phyloP scores from a whole-genome alignment of 371 early-diverging fungal species.

The Umbelopsis sp. region DNA sequence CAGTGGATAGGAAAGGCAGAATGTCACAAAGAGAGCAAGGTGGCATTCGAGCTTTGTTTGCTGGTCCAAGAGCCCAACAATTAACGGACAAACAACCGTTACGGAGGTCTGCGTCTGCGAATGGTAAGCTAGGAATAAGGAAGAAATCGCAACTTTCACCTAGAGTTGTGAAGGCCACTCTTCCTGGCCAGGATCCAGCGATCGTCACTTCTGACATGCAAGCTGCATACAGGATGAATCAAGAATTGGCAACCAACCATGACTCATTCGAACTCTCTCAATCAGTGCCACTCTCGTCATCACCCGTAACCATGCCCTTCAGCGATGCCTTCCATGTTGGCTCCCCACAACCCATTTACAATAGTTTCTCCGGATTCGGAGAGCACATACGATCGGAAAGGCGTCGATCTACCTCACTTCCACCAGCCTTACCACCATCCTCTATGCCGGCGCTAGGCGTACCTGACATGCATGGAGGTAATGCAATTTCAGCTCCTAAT shows the following conservation, averaged over 20 bases:
- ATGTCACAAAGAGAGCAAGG: conserved; percentile 2
- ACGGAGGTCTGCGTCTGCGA: neutral
- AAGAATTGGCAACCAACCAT: neutral
- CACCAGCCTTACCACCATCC: neutral
- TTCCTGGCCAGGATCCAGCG: neutral
- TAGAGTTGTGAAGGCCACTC: neutral
- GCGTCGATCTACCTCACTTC: conserved; percentile 2
- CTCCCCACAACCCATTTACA: neutral
- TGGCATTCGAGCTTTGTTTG: conserved; percentile 3
- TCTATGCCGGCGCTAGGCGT: neutral
- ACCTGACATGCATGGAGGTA: neutral
- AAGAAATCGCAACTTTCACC: neutral
- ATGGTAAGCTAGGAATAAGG: conserved; percentile 1
- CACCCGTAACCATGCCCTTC: neutral
- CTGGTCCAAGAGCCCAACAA: conserved; percentile 4
- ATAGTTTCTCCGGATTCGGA: neutral
- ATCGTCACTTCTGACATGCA: neutral
- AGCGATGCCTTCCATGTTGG: neutral
- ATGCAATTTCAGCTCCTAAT: neutral
- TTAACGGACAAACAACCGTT: conserved; percentile 1
- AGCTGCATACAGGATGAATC: conserved; percentile 2
- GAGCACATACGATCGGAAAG: neutral
- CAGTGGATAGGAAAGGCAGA: neutral
- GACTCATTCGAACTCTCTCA: neutral
- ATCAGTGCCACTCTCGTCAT: neutral